Evolutionary conservation across 768 basidiomycete species (phyloP), one percentile per base, ranked within the genome.

Genomic region (Grammothele lineata): DNA sequence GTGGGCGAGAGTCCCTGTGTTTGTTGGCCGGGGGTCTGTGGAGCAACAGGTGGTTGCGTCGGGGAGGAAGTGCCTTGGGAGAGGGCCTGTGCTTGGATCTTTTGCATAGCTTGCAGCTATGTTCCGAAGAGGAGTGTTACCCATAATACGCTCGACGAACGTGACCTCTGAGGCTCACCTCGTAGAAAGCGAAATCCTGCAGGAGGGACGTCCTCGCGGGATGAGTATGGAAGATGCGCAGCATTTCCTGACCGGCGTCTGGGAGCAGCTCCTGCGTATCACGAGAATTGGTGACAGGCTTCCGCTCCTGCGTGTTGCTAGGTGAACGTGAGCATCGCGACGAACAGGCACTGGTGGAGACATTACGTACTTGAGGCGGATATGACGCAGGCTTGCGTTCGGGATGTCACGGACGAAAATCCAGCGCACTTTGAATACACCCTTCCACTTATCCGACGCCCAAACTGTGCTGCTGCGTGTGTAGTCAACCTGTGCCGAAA

Each of bases 361-460:
- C 7, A 47, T 42, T 26, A 55, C 77, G 24, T 65, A 92, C 90
- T 85, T 86, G 40, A 94, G 68, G 53, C 89, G 84, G 62, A 96
- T 94, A 65, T 95, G 92, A 39, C 92, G 76, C 38, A 96, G 67
- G 43, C 84, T 88, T 54, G 88, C 80, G 59, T 94, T 94, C 21
- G 92, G 92, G 40, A 92, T 92, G 62, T 97, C 95, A 47, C 92
- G 84, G 47, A 99, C 93, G 63, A 92, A 98, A 53, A 98, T 84
- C 96, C 96, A 98, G 47, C 86, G 80, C 21, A 99, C 92, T 70
- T 94, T 95, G 75, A 99, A 96, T 43, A 98, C 92, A 19, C 96
- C 96, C 67, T 99, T 98, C 96, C 96, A 99, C 65, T 99, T 99
- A 68, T 98, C 94, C 26, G 94, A 94, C 1, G 94, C 94, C 96